A percentile compares a stretch with the other conserved stretches of the same genome.
phyloP scores from a whole-genome alignment of 352 stramenopile genomes.

The Globisporangium mamillatum region DNA sequence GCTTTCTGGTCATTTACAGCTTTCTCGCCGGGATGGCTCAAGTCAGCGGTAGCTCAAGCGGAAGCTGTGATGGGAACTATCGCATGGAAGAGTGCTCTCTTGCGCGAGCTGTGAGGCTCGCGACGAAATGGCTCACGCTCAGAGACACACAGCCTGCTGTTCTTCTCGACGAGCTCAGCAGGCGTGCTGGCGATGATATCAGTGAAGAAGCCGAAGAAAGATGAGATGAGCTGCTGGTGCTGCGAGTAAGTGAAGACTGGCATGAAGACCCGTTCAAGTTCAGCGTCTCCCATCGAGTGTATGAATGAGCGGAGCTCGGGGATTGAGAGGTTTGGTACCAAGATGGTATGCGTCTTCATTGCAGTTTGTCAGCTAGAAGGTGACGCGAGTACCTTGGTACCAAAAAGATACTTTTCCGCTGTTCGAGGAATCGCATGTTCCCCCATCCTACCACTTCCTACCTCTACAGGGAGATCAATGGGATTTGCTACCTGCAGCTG shows the following conservation, averaged over 20 bases:
- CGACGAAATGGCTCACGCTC: background rate
- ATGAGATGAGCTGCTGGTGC: background rate
- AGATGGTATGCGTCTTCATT: background rate
- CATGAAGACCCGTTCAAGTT: background rate
- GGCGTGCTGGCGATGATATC: background rate
- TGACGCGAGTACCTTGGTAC: background rate
- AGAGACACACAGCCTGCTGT: background rate
- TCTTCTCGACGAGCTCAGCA: slow-evolving; percentile 1
- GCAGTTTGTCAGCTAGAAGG: background rate
- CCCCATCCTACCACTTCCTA: background rate
- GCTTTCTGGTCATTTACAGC: background rate
- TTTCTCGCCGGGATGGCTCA: background rate
- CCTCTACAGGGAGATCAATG: background rate
- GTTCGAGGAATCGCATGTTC: background rate
- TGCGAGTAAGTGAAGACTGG: background rate
- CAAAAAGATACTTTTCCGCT: background rate
- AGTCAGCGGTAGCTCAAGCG: background rate
- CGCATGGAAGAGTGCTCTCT: background rate
- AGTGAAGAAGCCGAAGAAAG: background rate
- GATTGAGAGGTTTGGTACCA: background rate
- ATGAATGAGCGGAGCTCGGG: background rate
- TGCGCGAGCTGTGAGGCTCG: background rate
- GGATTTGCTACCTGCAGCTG: background rate
- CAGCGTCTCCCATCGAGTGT: background rate
- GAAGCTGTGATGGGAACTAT: background rate